Percentiles rank a stretch among this genome's conserved stretches.
These are phyloP conservation scores for Sphagnum magellanicum DNA, from an alignment of 228 moss, liverwort and hornwort species.

Conservation along the genomic window DNA sequence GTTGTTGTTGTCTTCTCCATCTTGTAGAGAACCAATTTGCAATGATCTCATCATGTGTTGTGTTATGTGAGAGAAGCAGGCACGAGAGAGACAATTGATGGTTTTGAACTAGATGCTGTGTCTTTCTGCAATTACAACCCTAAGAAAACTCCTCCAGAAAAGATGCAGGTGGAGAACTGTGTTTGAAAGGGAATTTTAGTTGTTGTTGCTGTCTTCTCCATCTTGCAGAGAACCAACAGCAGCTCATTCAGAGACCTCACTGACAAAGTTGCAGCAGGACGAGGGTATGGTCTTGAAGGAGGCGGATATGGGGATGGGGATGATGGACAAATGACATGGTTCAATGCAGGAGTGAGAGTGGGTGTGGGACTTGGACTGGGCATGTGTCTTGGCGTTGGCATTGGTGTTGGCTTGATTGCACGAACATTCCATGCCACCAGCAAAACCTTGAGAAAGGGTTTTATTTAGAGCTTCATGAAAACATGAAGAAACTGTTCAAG, in stretches of 20 bases:
- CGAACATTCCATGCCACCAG: conserved; percentile 91
- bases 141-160: too few species aligned
- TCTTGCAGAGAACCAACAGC: not conserved
- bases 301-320: conserved; percentile 48
- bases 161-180: too few species aligned
- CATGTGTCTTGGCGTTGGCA: conserved; percentile 91
- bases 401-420: conserved; percentile 79
- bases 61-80: conserved; percentile 38
- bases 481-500: too few species aligned
- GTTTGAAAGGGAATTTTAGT: too few species aligned
- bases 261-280: conserved; percentile 5
- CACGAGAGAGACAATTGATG: conserved; percentile 14
- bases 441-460: conserved; percentile 65
- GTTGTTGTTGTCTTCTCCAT: not conserved
- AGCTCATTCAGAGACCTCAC: not conserved
- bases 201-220: too few species aligned
- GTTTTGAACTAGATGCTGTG: not conserved
- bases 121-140: not conserved
- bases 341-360: conserved; percentile 86
- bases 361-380: conserved; percentile 88
- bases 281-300: conserved; percentile 65
- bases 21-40: not conserved
- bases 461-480: conserved; percentile 31
- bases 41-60: too few species aligned
- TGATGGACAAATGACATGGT: conserved; percentile 82